Evolutionary conservation across 352 stramenopile genomes (phyloP).

Genomic region (Phytophthora chlamydospora): DNA sequence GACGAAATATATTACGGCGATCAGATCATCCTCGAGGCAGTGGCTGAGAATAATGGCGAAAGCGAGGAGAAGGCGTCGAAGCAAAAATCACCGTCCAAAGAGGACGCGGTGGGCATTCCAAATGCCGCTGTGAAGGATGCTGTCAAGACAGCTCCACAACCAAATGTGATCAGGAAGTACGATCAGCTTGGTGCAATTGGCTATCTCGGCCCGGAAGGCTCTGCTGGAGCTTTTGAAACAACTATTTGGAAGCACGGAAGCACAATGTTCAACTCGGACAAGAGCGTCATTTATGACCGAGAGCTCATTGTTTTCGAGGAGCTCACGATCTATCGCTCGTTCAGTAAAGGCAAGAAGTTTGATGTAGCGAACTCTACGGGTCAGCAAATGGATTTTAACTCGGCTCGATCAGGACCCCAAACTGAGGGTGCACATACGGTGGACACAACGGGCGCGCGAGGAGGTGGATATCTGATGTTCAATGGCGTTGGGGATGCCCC

Average conservation of each 20-base stretch:
- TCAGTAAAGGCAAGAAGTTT: constrained; percentile 65
- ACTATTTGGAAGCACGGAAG: constrained; percentile 86
- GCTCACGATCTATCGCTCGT: constrained; percentile 82
- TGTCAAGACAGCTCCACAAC: constrained; percentile 18
- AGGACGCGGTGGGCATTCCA: constrained; percentile 18
- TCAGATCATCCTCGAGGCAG: constrained; percentile 69
- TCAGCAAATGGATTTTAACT: constrained; percentile 58
- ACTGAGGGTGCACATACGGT: constrained; percentile 48
- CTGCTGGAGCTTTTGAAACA: constrained; percentile 76
- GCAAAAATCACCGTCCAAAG: constrained; percentile 23
- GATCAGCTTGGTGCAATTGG: constrained; percentile 79
- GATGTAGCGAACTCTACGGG: constrained; percentile 26
- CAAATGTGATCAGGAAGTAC: constrained; percentile 71
- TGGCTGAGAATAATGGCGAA: constrained; percentile 32
- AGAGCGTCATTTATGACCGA: constrained; percentile 75
- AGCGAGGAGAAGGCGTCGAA: constrained; percentile 17
- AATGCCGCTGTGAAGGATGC: constrained; percentile 13
- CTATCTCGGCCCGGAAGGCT: constrained; percentile 82
- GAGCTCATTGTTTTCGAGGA: constrained; percentile 84
- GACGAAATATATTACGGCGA: constrained; percentile 84
- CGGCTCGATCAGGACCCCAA: constrained; percentile 36
- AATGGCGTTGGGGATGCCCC: constrained; percentile 85
- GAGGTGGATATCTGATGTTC: constrained; percentile 88
- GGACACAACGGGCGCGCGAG: constrained; percentile 49
- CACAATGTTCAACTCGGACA: constrained; percentile 85